Conservation (phyloP, 2,329 filamentous ascomycete species). For the Mycogone perniciosa region DNA sequence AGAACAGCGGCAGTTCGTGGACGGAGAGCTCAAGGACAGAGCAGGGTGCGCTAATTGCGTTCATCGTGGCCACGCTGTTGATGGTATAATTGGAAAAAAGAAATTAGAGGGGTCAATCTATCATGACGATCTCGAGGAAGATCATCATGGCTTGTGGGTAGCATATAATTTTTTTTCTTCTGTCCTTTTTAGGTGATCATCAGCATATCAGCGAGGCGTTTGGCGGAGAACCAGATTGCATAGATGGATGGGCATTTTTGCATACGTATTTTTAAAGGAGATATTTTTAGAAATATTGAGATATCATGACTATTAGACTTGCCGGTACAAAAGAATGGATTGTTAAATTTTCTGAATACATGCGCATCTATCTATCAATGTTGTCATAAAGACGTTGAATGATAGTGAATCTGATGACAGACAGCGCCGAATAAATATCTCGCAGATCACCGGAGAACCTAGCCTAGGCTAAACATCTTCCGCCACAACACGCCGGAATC, state of each 20-base stretch:
- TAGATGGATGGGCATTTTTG: no score
- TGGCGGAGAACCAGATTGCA: no score
- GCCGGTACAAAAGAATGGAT: no score
- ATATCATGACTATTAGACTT: no score
- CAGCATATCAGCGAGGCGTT: conserved; percentile 12
- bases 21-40: conserved; percentile 16
- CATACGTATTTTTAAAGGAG: no score
- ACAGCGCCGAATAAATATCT: neutral
- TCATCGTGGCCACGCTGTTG: conserved; percentile 36
- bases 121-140: neutral
- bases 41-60: conserved; percentile 37
- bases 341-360: no score
- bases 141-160: neutral
- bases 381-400: no score
- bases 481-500: neutral
- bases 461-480: neutral
- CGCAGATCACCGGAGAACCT: neutral
- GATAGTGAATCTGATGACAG: neutral
- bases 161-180: no score
- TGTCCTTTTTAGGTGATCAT: no score
- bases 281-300: no score
- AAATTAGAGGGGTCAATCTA: neutral
- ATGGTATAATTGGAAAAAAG: conserved; percentile 21
- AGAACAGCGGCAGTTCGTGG: neutral
- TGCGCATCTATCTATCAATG: no score